Evolutionary conservation across 306 rosid species (phyloP).

Genomic region (Cotoneaster glaucophyllus): DNA sequence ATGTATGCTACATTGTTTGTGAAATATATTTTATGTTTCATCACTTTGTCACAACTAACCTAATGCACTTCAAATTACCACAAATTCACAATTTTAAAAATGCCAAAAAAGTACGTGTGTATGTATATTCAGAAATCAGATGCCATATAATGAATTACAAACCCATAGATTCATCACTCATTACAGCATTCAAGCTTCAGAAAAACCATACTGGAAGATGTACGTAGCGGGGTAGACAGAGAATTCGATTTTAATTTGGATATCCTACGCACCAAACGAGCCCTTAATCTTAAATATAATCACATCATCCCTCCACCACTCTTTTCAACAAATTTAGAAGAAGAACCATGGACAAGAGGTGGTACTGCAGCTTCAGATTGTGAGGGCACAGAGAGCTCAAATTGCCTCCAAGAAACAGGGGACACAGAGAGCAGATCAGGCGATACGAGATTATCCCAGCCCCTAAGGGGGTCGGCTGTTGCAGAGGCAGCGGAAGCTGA

Average conservation of each 20-base stretch:
- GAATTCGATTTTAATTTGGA: neutral
- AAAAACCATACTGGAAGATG: neutral
- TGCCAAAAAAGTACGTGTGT: neutral
- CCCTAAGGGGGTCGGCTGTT: conserved; percentile 20
- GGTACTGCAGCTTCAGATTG: conserved; percentile 19
- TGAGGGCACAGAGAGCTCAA: conserved; percentile 22
- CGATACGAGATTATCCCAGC: conserved; percentile 55
- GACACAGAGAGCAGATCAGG: conserved; percentile 36
- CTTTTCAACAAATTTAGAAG: conserved; percentile 3
- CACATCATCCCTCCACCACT: neutral
- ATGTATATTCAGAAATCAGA: neutral
- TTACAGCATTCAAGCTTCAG: neutral
- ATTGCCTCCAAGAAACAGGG: conserved; percentile 36
- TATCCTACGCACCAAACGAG: neutral
- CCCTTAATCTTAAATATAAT: conserved; percentile 5
- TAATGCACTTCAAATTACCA: neutral
- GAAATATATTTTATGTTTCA: conserved; percentile 14
- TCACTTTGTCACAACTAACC: conserved; percentile 2
- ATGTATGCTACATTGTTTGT: conserved; percentile 10
- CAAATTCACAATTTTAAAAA: neutral
- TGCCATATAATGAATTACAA: conserved; percentile 15
- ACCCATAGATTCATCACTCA: neutral
- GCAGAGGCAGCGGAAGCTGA: conserved; percentile 11
- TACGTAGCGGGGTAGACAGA: neutral
- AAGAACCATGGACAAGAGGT: conserved; percentile 10